Base-by-base conservation (phyloP, 192 early-diverging fungal genomes). In the Gigaspora rosea region DNA sequence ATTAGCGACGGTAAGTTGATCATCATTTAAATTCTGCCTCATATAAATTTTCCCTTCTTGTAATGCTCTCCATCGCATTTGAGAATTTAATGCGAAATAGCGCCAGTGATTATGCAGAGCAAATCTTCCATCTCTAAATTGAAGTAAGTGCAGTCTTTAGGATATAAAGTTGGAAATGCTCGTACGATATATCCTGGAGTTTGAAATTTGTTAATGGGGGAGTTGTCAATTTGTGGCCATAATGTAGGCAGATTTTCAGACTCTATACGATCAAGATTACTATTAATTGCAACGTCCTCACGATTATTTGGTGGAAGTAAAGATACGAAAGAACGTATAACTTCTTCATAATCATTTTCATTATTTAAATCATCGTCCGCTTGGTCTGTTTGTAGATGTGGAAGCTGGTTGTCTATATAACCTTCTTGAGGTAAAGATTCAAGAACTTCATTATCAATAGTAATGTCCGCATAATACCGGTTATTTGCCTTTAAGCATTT, bases 11-110 rank as follows among this genome's bases (percentile, higher is more conserved):
- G 63, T 65, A 32, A 65, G 6, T 4, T 65, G 4, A 65, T 65
- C 32, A 32, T 65, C 9, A 65, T 18, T 32, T 32, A 65, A 65
- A 27, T 65, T 65, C 3, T 65, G 63, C 27, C 13, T 65, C 1
- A 65, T 9, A 27, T 65, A 65, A 22, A 65, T 32, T 41, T 65
- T 65, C 22, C 1, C 63, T 65, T 65, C 63, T 32, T 65, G 27
- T 41, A 65, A 32, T 65, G 32, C 27, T 41, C 41, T 41, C 41
- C 5, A 41, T 41, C 5, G 5, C 5, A 41, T 41, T 3, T 3
- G 2, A 5, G 13, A 18, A 27, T 65, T 65, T 41, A 65, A 65
- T 65, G 2, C 22, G 2, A 65, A 65, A 27, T 32, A 65, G 12
- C 22, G 20, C 63, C 22, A 65, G 7, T 9, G 36, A 41, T 15